Conservation (phyloP, 176 grass and related monocot species). For the Eleusine indica region DNA sequence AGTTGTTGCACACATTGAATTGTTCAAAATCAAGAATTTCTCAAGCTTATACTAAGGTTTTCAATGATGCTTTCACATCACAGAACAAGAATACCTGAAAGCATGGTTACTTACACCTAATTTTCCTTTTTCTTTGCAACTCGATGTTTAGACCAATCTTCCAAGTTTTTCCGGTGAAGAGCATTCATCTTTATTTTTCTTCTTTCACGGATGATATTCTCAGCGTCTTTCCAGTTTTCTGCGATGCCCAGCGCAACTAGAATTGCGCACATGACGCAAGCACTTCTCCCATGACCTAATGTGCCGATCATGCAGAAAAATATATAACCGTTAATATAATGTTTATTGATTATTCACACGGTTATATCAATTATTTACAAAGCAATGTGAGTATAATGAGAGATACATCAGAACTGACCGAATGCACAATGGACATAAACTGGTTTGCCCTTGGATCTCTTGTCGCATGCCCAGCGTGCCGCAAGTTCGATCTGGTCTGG, state of each 20-base stretch:
- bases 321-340: slow-evolving; percentile 5
- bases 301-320: slow-evolving; percentile 20
- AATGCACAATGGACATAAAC: slow-evolving; percentile 91
- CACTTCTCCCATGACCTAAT: slow-evolving; percentile 91
- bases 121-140: slow-evolving; percentile 52
- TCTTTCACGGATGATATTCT: slow-evolving; percentile 73
- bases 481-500: slow-evolving; percentile 75
- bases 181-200: slow-evolving; percentile 83
- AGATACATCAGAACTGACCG: slow-evolving; percentile 48
- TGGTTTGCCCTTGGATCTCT: slow-evolving; percentile 64
- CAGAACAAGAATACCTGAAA: slow-evolving; percentile 6
- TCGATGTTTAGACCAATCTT: slow-evolving; percentile 69
- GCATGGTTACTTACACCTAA: slow-evolving; percentile 24
- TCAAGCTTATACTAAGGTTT: neutral
- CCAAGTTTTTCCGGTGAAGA: slow-evolving; percentile 75
- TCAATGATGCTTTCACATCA: slow-evolving; percentile 28
- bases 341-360: neutral
- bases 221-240: slow-evolving; percentile 73
- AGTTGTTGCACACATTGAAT: no score
- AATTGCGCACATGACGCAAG: slow-evolving; percentile 78
- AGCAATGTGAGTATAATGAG: neutral
- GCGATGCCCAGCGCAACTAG: slow-evolving; percentile 66
- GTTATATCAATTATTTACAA: neutral
- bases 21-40: slow-evolving; percentile 24
- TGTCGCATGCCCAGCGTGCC: slow-evolving; percentile 68